Evolutionary conservation across 257 asterid species (phyloP), one percentile per base, ranked within the genome.

Genomic region (Nicotiana attenuata): DNA sequence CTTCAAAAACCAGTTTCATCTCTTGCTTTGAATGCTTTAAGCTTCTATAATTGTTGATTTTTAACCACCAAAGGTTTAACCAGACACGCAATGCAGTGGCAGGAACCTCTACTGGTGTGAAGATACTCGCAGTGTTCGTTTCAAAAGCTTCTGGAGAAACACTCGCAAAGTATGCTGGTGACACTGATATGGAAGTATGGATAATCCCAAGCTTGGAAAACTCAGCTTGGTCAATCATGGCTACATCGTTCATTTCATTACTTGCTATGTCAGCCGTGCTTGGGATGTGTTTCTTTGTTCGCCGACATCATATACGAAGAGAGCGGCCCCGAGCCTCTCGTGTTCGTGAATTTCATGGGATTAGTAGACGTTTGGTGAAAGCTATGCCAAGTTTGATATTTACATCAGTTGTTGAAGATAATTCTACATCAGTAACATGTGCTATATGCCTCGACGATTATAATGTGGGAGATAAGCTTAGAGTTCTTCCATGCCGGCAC

Each of bases 361-460:
- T 94, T 90, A 92, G 97, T 86, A 90, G 90, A 38, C 97, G 96
- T 45, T 86, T 94, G 86, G 96, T 93, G 82, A 92, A 89, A 84
- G 97, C 98, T 2, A 90, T 94, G 97, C 98, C 97, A 24, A 92
- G 91, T 85, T 83, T 94, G 35, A 89, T 87, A 68, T 94, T 94
- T 78, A 93, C 94, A 5, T 87, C 94, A 8, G 95, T 91, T 61
- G 82, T 91, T 29, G 97, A 94, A 88, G 97, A 93, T 86, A 93
- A 94, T 66, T 90, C 92, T 80, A 93, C 98, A 77, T 92, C 98
- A 56, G 66, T 83, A 68, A 89, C 97, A 26, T 94, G 98, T 81
- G 96, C 98, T 59, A 92, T 94, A 78, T 94, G 98, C 86, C 96
- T 94, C n/a, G 98, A 93, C 85, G 98, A 94, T 76, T 94, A 94